Conservation (phyloP, 2,329 filamentous ascomycete species). For the Dactylonectria macrodidyma region DNA sequence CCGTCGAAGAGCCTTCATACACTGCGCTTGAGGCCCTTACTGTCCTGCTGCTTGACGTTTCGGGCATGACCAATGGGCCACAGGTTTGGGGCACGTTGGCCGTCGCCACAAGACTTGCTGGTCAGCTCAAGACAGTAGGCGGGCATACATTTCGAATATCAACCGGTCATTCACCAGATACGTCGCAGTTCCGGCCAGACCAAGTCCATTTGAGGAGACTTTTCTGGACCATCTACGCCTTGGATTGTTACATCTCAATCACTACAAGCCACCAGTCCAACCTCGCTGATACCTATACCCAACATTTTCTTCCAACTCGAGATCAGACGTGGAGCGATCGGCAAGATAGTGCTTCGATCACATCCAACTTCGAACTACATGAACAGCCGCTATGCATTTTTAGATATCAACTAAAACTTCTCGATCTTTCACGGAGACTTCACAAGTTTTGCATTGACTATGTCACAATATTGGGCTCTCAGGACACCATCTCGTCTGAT, state of each 20-base stretch:
- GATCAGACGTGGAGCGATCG: conserved; percentile 4
- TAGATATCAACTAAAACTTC: not conserved
- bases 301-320: conserved; percentile 10
- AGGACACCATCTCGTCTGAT: not conserved
- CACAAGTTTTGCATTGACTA: not conserved
- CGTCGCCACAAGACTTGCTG: conserved; percentile 21
- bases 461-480: not conserved
- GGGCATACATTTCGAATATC: conserved; percentile 5
- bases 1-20: conserved; percentile 26
- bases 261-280: conserved; percentile 21
- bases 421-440: not conserved
- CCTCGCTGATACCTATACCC: conserved; percentile 7
- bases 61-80: conserved; percentile 30
- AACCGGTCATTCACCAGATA: not conserved
- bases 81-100: conserved; percentile 24
- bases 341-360: not conserved
- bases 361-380: not conserved
- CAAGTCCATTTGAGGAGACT: conserved; percentile 5
- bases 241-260: conserved; percentile 27
- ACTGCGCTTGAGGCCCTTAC: conserved; percentile 22
- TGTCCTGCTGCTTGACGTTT: conserved; percentile 25
- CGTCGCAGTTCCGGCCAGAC: not conserved
- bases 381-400: not conserved
- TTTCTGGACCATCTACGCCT: conserved; percentile 29
- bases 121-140: conserved; percentile 4